phyloP scores from a whole-genome alignment of 2,329 filamentous ascomycete species.

The Botryosphaeria dothidea region DNA sequence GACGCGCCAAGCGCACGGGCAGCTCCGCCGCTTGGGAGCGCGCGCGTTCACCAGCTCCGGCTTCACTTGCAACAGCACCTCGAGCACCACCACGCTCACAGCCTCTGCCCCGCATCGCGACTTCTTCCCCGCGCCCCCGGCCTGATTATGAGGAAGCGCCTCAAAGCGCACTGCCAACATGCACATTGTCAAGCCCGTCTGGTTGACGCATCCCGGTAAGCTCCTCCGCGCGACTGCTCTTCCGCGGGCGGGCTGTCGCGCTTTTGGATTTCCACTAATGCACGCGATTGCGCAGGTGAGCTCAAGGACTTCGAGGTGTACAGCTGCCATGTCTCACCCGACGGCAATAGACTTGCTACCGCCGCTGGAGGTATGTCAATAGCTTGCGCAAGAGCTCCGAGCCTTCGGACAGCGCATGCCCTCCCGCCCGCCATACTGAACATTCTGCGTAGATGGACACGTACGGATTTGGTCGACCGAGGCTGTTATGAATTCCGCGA shows the following conservation, averaged over 20 bases:
- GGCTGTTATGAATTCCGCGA: constrained; percentile 78
- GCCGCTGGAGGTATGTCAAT: constrained; percentile 76
- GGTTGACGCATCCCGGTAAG: constrained; percentile 89
- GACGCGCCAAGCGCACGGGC: constrained; percentile 11
- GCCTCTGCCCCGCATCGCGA: neutral
- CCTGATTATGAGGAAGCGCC: constrained; percentile 20
- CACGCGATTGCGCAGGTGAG: constrained; percentile 64
- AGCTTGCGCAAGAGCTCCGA: neutral
- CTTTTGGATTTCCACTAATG: constrained; percentile 16
- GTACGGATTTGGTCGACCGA: constrained; percentile 98
- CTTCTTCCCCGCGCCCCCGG: neutral
- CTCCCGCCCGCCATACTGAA: constrained; percentile 29
- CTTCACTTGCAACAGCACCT: constrained; percentile 13
- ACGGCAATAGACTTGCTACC: constrained; percentile 87
- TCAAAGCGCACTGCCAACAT: constrained; percentile 35
- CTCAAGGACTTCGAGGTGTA: constrained; percentile 99
- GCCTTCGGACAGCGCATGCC: neutral
- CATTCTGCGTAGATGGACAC: constrained; percentile 70
- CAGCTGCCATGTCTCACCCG: constrained; percentile 94
- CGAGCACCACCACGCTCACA: neutral
- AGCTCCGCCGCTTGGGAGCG: constrained; percentile 10
- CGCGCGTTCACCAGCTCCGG: constrained; percentile 14
- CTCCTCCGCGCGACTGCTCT: constrained; percentile 23
- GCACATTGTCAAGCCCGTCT: constrained; percentile 84
- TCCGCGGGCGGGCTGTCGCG: constrained; percentile 22